Evolutionary conservation across 352 stramenopile species (phyloP).

Genomic region (Pythium chondricola): DNA sequence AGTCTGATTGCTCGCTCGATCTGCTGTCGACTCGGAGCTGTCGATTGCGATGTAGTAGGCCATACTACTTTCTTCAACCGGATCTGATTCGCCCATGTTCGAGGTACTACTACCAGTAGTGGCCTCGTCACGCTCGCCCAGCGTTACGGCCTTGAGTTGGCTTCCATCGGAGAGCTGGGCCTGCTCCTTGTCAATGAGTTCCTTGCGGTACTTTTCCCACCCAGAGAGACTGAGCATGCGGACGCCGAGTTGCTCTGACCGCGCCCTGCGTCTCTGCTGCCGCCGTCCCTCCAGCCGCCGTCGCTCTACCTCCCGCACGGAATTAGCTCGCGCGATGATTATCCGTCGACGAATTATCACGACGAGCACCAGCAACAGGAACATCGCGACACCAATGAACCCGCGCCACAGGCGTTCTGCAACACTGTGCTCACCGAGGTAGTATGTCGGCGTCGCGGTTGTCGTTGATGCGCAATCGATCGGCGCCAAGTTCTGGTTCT

Average conservation of each 20-base stretch:
- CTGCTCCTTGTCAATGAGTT: slow-evolving; percentile 5
- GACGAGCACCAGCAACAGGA: slow-evolving; percentile 1
- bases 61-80: no score
- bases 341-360: not conserved
- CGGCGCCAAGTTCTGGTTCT: not conserved
- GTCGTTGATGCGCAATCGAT: slow-evolving; percentile 2
- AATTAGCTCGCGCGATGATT: not conserved
- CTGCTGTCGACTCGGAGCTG: no score
- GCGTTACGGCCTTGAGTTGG: no score
- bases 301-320: not conserved
- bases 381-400: not conserved
- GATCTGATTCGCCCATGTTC: no score
- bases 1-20: no score
- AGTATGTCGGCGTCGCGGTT: not conserved
- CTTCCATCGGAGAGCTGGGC: not conserved
- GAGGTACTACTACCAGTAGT: no score
- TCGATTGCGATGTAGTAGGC: no score
- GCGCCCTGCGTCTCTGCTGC: not conserved
- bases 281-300: not conserved
- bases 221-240: slow-evolving; percentile 3
- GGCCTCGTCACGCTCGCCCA: no score
- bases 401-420: slow-evolving; percentile 1
- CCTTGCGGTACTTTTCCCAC: slow-evolving; percentile 7
- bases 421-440: not conserved
- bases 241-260: not conserved